Percentiles rank a stretch among this genome's conserved stretches.
Evolutionary conservation across 1,139 yeast species (phyloP).

Genomic region (Saccharomyces hybrid): DNA sequence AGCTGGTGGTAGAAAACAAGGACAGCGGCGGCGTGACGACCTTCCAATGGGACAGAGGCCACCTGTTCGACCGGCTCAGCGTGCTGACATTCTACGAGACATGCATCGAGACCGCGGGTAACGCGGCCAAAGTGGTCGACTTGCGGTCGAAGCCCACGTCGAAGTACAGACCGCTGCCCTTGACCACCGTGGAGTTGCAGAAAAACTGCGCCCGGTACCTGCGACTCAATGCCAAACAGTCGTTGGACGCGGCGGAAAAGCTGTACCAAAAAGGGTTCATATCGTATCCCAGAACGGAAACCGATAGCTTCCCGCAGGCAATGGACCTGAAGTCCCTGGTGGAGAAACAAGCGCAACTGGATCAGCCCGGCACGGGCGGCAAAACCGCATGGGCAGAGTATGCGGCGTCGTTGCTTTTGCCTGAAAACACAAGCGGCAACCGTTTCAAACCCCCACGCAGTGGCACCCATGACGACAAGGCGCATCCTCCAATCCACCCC

Average conservation of each 20-base stretch:
- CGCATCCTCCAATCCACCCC: slow-evolving; percentile 98
- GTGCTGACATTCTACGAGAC: slow-evolving; percentile 58
- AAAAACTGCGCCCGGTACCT: slow-evolving; percentile 72
- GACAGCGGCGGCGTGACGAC: slow-evolving; percentile 28
- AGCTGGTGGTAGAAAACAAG: slow-evolving; percentile 43
- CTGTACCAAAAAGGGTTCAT: slow-evolving; percentile 79
- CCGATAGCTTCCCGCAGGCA: slow-evolving; percentile 70
- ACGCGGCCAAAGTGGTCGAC: slow-evolving; percentile 45
- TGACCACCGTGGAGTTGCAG: slow-evolving; percentile 93
- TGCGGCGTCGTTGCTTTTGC: slow-evolving; percentile 34
- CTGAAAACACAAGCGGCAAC: slow-evolving; percentile 16
- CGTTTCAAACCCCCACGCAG: slow-evolving; percentile 56
- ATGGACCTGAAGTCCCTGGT: slow-evolving; percentile 64
- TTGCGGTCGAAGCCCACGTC: slow-evolving; percentile 58
- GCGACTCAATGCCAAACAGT: slow-evolving; percentile 71
- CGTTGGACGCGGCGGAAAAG: slow-evolving; percentile 78
- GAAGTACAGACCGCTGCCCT: slow-evolving; percentile 77
- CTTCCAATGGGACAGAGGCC: slow-evolving; percentile 60
- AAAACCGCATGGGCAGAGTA: slow-evolving; percentile 43
- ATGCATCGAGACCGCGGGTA: slow-evolving; percentile 42
- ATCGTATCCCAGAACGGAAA: slow-evolving; percentile 96
- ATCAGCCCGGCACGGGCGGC: slow-evolving; percentile 8
- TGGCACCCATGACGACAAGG: slow-evolving; percentile 85
- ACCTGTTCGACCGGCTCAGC: slow-evolving; percentile 63
- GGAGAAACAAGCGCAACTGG: slow-evolving; percentile 47